A percentile compares a stretch with the other conserved stretches of the same genome.
Conservation (phyloP, 345 rosid species). For the Erodium maritimum region DNA sequence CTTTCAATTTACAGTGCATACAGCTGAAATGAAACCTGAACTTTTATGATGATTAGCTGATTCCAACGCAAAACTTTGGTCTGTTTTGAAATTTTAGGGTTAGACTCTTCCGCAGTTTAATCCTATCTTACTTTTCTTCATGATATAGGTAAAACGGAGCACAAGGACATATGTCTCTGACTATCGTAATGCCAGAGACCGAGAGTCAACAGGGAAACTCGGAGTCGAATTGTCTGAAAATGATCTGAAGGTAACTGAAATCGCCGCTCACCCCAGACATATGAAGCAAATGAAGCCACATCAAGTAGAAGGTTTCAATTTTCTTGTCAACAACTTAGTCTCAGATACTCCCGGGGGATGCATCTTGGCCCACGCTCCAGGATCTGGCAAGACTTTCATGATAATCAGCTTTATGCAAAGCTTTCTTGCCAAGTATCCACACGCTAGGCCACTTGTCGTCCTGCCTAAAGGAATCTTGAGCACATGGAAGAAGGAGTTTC, state of each 20-base stretch:
- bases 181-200: conserved; percentile 26
- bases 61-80: too few relatives aligned
- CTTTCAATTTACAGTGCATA: too few relatives aligned
- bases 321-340: conserved; percentile 60
- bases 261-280: conserved; percentile 81
- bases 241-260: conserved; percentile 40
- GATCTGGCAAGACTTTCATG: conserved; percentile 92
- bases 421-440: conserved; percentile 69
- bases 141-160: conserved; percentile 46
- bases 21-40: too few relatives aligned
- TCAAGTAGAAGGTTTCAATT: conserved; percentile 74
- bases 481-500: conserved; percentile 86
- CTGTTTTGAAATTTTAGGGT: background rate
- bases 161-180: conserved; percentile 47
- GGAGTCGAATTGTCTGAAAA: conserved; percentile 41
- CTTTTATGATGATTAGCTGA: too few relatives aligned
- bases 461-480: conserved; percentile 79
- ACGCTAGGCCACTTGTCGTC: conserved; percentile 67
- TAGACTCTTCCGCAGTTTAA: background rate
- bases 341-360: conserved; percentile 77
- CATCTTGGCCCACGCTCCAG: conserved; percentile 94
- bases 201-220: conserved; percentile 25
- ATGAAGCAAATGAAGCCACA: conserved; percentile 76
- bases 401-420: conserved; percentile 84
- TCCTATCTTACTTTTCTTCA: background rate